Conservation (phyloP, 371 early-diverging fungal genomes). For the Conidiobolus incongruus region DNA sequence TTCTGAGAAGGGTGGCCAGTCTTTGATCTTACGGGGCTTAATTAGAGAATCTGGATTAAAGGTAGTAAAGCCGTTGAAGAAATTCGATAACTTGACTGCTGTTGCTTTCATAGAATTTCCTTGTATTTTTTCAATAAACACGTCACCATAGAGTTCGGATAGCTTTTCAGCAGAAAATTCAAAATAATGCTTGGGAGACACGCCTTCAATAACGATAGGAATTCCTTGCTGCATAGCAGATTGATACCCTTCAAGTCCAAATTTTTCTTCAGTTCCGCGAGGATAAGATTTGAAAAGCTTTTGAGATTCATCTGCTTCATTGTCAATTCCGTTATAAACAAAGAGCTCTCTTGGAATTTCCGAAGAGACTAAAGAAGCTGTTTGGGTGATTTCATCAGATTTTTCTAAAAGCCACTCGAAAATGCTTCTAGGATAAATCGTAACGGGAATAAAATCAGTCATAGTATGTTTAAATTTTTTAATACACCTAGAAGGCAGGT, state of each 20-base stretch:
- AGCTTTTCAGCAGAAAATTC: constrained; percentile 20
- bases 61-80: constrained; percentile 17
- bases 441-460: too few relatives aligned
- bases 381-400: too few relatives aligned
- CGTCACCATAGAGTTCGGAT: constrained; percentile 11
- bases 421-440: too few relatives aligned
- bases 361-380: too few relatives aligned
- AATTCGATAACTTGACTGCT: constrained; percentile 10
- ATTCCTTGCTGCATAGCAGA: constrained; percentile 13
- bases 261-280: neutral
- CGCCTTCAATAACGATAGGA: constrained; percentile 13
- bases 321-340: too few relatives aligned
- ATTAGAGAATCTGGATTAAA: constrained; percentile 1
- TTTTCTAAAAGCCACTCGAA: too few relatives aligned
- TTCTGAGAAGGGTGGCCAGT: constrained; percentile 36
- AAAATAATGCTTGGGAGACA: constrained; percentile 5
- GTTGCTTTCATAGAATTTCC: constrained; percentile 5
- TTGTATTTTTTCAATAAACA: constrained; percentile 14
- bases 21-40: constrained; percentile 13
- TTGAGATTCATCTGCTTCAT: too few relatives aligned
- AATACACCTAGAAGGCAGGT: too few relatives aligned
- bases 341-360: too few relatives aligned
- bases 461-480: too few relatives aligned
- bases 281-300: neutral
- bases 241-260: constrained; percentile 14